Conservation (phyloP, 2,329 filamentous ascomycete genomes). For the Cladobotryum mycophilum region DNA sequence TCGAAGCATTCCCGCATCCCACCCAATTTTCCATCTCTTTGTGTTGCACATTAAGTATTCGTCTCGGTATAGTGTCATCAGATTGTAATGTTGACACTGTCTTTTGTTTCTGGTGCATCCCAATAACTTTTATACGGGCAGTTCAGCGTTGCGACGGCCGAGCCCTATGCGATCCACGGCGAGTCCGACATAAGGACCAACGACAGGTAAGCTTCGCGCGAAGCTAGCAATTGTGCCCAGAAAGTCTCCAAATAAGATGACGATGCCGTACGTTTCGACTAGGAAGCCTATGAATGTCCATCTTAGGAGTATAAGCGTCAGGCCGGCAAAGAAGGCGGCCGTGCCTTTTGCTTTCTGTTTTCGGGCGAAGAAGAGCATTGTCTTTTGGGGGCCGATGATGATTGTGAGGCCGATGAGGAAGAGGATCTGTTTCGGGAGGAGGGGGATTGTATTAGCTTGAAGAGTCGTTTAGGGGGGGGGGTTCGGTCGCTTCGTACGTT, state of each 20-base stretch:
- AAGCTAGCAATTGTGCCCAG: slow-evolving; percentile 87
- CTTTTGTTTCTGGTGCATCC: no score
- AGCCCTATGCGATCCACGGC: slow-evolving; percentile 65
- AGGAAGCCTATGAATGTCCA: slow-evolving; percentile 91
- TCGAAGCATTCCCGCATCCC: neutral
- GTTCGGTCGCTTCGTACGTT: slow-evolving; percentile 55
- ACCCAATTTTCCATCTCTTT: neutral
- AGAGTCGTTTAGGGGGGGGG: slow-evolving; percentile 6
- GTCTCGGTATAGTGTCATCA: no score
- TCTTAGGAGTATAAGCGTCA: slow-evolving; percentile 76
- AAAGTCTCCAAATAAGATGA: slow-evolving; percentile 93
- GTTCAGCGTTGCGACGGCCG: slow-evolving; percentile 64
- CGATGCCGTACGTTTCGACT: slow-evolving; percentile 87
- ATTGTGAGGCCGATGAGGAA: slow-evolving; percentile 95
- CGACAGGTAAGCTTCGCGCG: slow-evolving; percentile 72
- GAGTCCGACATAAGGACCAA: slow-evolving; percentile 79
- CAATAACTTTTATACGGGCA: slow-evolving; percentile 57
- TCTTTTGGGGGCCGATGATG: slow-evolving; percentile 90
- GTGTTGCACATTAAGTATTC: no score
- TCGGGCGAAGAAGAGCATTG: slow-evolving; percentile 87
- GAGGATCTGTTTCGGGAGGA: slow-evolving; percentile 61
- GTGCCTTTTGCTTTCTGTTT: slow-evolving; percentile 90
- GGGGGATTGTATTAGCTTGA: slow-evolving; percentile 10
- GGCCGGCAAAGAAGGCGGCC: slow-evolving; percentile 76
- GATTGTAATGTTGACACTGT: no score